Base-by-base conservation (phyloP, 768 basidiomycete species). In the Amanita polypyramis region DNA sequence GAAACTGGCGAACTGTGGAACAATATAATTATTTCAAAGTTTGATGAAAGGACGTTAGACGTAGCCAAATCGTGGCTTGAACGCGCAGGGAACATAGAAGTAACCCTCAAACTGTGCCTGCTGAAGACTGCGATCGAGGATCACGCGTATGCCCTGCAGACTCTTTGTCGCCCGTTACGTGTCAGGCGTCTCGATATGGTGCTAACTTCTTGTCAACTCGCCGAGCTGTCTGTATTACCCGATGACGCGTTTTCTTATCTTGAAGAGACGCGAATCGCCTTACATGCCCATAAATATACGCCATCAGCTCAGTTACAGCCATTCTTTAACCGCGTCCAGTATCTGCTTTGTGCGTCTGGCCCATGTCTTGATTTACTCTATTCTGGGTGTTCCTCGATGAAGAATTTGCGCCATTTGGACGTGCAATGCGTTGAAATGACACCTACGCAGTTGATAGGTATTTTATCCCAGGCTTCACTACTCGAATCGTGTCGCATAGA, bases 1-100 rank as follows among this genome's bases (percentile, higher is more conserved):
- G 32, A 32, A 8, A 40, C 39, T 15, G 41, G 41, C 19, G 39
- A 29, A 19, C 14, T 49, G 11, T 49, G 47, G 47, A 49, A n/a
- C 15, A 15, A 49, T 15, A 29, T 49, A 17, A 25, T 29, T 2
- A 47, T 47, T 6, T 23, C 21, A 3, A 37, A 29, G 15, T 15
- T 47, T 6, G 25, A 39, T 19, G 36, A 35, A 11, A 17, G 19
- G 36, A 38, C 45, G 21, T 38, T 47, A 36, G 27, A 38, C 8
- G 15, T 47, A 20, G 45, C 36, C 2, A n/a, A 27, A 23, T 29
- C 12, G 3, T 47, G 45, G 45, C 45, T 47, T 15, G 10, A 23
- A 7, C 21, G 45, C 6, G 45, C 45, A 7, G 12, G 35, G 15
- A 36, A 35, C 19, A 45, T 23, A 21, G 2, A 5, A 4, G 44